A percentile compares a stretch with the other conserved stretches of the same genome.
These are phyloP conservation scores for Elsinoe perseae DNA, from an alignment of 2,329 filamentous ascomycete genomes.

Conservation along the genomic window DNA sequence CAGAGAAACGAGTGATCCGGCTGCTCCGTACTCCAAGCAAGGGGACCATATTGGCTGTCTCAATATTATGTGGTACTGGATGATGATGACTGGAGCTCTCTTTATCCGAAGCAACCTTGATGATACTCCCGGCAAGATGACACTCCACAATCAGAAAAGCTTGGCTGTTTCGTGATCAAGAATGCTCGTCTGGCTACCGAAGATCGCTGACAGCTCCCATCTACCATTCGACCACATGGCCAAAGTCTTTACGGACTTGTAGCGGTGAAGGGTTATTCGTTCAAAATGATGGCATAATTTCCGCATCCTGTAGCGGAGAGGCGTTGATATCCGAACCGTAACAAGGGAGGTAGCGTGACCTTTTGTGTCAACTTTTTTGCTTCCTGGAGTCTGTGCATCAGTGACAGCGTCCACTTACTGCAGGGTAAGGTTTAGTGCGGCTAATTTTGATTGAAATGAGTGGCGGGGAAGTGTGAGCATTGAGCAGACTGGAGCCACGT, in stretches of 20 bases:
- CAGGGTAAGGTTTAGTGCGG: conserved; percentile 11
- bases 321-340: neutral
- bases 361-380: neutral
- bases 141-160: conserved; percentile 6
- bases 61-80: too few relatives aligned
- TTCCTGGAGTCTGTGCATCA: conserved; percentile 1
- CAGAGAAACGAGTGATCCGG: neutral
- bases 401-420: neutral
- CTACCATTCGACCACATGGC: neutral
- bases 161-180: neutral
- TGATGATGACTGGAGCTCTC: too few relatives aligned
- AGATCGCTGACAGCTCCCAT: neutral
- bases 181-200: neutral
- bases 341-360: conserved; percentile 8
- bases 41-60: too few relatives aligned
- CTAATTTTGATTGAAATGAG: neutral
- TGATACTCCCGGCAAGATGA: neutral
- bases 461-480: neutral
- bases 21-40: too few relatives aligned
- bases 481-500: conserved; percentile 8
- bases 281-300: conserved; percentile 6
- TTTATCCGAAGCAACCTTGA: neutral
- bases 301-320: conserved; percentile 1
- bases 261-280: neutral
- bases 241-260: neutral